phyloP scores from a whole-genome alignment of 2,329 filamentous ascomycete genomes.

The Ascochyta rabiei region DNA sequence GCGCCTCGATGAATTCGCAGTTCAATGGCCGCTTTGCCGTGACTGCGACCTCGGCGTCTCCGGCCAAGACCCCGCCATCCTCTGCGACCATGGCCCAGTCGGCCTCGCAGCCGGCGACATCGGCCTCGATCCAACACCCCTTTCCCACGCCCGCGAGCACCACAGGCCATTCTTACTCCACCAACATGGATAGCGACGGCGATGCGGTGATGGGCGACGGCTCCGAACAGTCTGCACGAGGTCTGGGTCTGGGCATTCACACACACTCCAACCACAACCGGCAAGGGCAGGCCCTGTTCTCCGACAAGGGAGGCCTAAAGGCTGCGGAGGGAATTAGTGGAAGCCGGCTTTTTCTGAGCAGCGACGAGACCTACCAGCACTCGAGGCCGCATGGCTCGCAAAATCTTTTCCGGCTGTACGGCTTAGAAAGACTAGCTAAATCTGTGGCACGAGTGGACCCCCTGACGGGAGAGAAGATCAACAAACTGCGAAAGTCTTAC shows the following conservation, averaged over 20 bases:
- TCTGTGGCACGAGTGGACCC: constrained; percentile 66
- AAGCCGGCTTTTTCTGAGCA: constrained; percentile 44
- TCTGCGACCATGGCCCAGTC: constrained; percentile 49
- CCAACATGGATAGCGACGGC: constrained; percentile 49
- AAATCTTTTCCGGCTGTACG: constrained; percentile 65
- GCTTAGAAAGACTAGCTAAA: constrained; percentile 60
- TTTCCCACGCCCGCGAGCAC: constrained; percentile 50
- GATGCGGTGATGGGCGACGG: constrained; percentile 52
- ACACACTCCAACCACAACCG: constrained; percentile 56
- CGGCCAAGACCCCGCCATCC: constrained; percentile 51
- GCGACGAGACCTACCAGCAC: constrained; percentile 45
- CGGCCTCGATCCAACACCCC: constrained; percentile 38
- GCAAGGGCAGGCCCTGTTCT: constrained; percentile 42
- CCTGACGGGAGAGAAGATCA: constrained; percentile 68
- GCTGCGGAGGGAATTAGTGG: constrained; percentile 40
- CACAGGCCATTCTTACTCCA: constrained; percentile 38
- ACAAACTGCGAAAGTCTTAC: constrained; percentile 65
- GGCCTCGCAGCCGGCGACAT: constrained; percentile 41
- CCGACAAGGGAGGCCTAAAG: constrained; percentile 32
- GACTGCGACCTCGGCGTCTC: constrained; percentile 33
- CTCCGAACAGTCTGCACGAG: constrained; percentile 33
- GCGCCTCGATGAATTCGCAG: constrained; percentile 55
- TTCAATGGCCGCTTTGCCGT: constrained; percentile 44
- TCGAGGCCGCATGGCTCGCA: constrained; percentile 63
- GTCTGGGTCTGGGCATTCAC: constrained; percentile 42